Evolutionary conservation across 1,139 yeast genomes (phyloP).

Genomic region (Yamadazyma spencermartinsiae): DNA sequence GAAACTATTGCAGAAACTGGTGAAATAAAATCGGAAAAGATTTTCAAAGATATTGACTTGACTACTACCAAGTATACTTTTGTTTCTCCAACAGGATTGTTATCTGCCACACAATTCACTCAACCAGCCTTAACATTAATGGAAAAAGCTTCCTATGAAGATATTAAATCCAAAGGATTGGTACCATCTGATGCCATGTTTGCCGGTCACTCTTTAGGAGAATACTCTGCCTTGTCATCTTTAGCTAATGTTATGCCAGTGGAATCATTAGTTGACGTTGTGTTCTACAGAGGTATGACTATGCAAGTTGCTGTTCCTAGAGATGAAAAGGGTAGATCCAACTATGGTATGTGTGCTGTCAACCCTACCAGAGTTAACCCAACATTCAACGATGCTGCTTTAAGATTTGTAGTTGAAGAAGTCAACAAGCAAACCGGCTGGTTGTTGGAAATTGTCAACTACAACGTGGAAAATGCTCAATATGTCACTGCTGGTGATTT

Average conservation of each 20-base stretch:
- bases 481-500: constrained; percentile 98
- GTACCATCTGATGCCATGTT: constrained; percentile 92
- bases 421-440: constrained; percentile 81
- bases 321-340: constrained; percentile 91
- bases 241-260: constrained; percentile 98
- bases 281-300: constrained; percentile 99
- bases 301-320: constrained; percentile 99
- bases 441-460: constrained; percentile 97
- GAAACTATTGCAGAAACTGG: constrained; percentile 91
- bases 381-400: constrained; percentile 89
- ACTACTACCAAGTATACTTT: constrained; percentile 83
- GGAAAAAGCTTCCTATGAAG: constrained; percentile 99
- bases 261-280: constrained; percentile 96
- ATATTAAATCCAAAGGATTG: constrained; percentile 92
- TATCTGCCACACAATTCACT: constrained; percentile 97
- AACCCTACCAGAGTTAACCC: constrained; percentile 92
- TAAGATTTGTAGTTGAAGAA: constrained; percentile 91
- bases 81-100: constrained; percentile 89
- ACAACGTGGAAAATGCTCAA: constrained; percentile 97
- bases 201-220: constrained; percentile 99
- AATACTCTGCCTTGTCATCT: constrained; percentile 95
- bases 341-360: constrained; percentile 98
- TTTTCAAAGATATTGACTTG: constrained; percentile 87
- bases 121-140: constrained; percentile 98
- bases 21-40: constrained; percentile 83